Evolutionary conservation across 176 grass and related monocot species (phyloP), one percentile per base, ranked within the genome.

Genomic region (Oryza nivara): DNA sequence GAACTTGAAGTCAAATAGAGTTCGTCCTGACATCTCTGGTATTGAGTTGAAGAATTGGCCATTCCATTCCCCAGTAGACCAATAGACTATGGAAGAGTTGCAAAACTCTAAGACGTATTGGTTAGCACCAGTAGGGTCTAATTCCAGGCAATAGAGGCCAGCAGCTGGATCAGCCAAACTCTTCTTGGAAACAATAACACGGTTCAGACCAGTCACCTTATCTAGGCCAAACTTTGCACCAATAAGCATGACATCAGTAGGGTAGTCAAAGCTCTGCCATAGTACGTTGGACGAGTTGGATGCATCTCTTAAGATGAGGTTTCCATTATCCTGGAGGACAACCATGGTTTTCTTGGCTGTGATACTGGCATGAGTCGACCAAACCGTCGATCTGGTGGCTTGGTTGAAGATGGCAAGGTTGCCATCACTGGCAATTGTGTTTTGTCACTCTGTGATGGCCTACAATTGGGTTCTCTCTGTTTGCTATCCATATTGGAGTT

Each of bases 181-280:
- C 70, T 86, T 91, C 84, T 85, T 89, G 34, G 86, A 85, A 56
- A 71, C 56, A 25, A 87, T 76, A 9, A n/a, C 61, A 10, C 88
- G 80, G 23, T 85, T 89, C 38, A 87, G 5, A 10, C 65, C 45
- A 0, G 84, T 84, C 11, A 74, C 58, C 46, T 86, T 82, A 68
- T 90, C 66, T 4, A 74, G 14, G 60, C 88, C 91, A 56, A 73
- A 32, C 61, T 82, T 91, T 48, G 71, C 82, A 38, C 63, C 81
- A 11, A 73, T 65, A 63, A 74, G 17, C 32, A 88, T 1, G 66
- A 73, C 83, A 83, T 94, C 80, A 2, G 83, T 81, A 4, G 66
- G 92, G 67, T 92, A 70, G 40, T 91, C 80, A 80, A 91, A 91
- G 82, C 86, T 94, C 87, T 94, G 86, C 92, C 92, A 91, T 58